Base-by-base conservation (phyloP, 768 basidiomycete genomes). In the Suillus plorans region DNA sequence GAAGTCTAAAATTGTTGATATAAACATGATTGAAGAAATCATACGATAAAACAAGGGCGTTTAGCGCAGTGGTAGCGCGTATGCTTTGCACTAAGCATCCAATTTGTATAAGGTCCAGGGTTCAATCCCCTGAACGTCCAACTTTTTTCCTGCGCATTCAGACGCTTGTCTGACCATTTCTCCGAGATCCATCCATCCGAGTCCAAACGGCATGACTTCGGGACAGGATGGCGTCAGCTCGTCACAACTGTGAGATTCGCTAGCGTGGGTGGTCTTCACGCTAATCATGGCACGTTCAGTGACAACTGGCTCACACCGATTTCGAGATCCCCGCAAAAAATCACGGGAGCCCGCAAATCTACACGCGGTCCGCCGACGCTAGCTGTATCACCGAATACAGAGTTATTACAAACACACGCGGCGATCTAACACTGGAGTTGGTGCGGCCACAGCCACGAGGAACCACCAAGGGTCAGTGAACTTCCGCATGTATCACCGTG, bases 61-160 rank as follows among this genome's bases (percentile, higher is more conserved):
- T 69, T 73, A 72, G 72, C 72, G 72, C 72, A 77, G 76, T 79
- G 78, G 78, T 79, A 79, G 78, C 78, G 78, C 78, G 78, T 71
- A 79, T 79, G 78, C 78, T 79, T 79, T 79, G 78, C 78, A 79
- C 31, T 41, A 36, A 70, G 66, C 60, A 64, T 59, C 50, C 60
- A 63, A 68, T 36, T 65, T 79, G 78, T 79, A 79, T 79, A 71
- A 79, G 76, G 78, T 77, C 78, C 77, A 77, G 77, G 77, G 77
- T 78, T 78, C 77, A 78, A 78, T 78, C 77, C 77, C 78, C 78
- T 79, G 78, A 69, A 74, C 70, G 78, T 79, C 78, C 78, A 67
- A 69, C 62, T n/a, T 67, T 76, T 76, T 63, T 9, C 34, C 18
- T 10, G 4, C 3, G 0, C 2, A 34, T 28, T 14, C 5, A 34